Conservation (phyloP, 495 filamentous ascomycete genomes). For the Oleoguttula mirabilis region DNA sequence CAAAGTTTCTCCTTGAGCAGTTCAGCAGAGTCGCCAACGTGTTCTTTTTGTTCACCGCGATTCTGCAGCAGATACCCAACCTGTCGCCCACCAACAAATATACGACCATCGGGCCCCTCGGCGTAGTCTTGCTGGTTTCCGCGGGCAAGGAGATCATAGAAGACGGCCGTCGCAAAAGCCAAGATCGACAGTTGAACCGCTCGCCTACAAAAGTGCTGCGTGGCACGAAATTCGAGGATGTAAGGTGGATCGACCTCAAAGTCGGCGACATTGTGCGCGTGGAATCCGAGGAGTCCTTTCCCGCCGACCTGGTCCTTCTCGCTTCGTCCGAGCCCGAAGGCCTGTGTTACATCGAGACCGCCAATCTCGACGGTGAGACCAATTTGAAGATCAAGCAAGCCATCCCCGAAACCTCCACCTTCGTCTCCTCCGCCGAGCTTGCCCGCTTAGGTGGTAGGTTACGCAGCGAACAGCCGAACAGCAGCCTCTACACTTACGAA, state of each 20-base stretch:
- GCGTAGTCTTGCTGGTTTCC: constrained; percentile 81
- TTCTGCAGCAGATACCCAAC: constrained; percentile 87
- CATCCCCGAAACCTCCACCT: constrained; percentile 78
- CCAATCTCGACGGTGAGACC: constrained; percentile 95
- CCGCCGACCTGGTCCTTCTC: constrained; percentile 82
- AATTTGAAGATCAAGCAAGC: constrained; percentile 99
- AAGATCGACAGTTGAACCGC: constrained; percentile 77
- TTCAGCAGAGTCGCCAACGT: constrained; percentile 99
- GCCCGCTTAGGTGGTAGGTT: constrained; percentile 76
- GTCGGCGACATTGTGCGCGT: constrained; percentile 94
- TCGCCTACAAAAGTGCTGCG: constrained; percentile 75
- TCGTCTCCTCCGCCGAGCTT: constrained; percentile 79
- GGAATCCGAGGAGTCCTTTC: constrained; percentile 92
- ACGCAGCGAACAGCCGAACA: constrained; percentile 95
- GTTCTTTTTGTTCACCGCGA: constrained; percentile 98
- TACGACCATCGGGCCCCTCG: constrained; percentile 89
- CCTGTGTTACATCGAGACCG: constrained; percentile 97
- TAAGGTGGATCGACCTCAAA: constrained; percentile 83
- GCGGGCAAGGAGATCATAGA: constrained; percentile 92
- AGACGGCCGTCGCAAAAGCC: constrained; percentile 79
- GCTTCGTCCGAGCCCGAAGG: constrained; percentile 96
- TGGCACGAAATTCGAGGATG: constrained; percentile 74
- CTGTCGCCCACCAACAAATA: constrained; percentile 90
- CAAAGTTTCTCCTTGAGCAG: constrained; percentile 97
- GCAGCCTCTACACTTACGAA: constrained; percentile 96